phyloP scores from a whole-genome alignment of 352 stramenopile genomes.

The Phytophthora pistaciae region DNA sequence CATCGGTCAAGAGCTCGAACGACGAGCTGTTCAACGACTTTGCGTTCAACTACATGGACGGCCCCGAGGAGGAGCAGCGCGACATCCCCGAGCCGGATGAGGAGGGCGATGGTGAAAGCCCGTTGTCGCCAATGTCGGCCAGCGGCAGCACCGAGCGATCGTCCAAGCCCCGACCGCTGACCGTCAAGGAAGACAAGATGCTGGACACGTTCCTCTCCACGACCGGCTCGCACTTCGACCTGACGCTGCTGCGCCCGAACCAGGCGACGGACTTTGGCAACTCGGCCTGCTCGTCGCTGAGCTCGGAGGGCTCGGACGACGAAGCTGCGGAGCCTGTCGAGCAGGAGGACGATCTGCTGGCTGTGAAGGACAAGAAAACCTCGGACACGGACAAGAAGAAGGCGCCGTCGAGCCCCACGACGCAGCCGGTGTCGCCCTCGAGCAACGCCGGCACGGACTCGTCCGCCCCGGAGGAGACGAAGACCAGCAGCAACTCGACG shows the following conservation, averaged over 20 bases:
- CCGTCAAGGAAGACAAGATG: slow-evolving; percentile 44
- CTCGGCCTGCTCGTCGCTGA: slow-evolving; percentile 69
- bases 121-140: slow-evolving; percentile 32
- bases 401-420: slow-evolving; percentile 16
- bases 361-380: slow-evolving; percentile 15
- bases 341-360: slow-evolving; percentile 32
- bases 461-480: slow-evolving; percentile 26
- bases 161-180: slow-evolving; percentile 27
- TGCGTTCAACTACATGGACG: slow-evolving; percentile 87
- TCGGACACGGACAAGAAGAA: slow-evolving; percentile 21
- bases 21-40: slow-evolving; percentile 86
- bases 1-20: slow-evolving; percentile 75
- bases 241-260: slow-evolving; percentile 74
- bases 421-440: slow-evolving; percentile 35
- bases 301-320: slow-evolving; percentile 42
- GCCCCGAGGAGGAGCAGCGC: slow-evolving; percentile 59
- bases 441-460: slow-evolving; percentile 34
- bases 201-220: slow-evolving; percentile 57
- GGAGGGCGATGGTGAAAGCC: slow-evolving; percentile 37
- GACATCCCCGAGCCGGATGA: slow-evolving; percentile 49
- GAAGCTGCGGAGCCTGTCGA: slow-evolving; percentile 45
- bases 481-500: slow-evolving; percentile 28
- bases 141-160: slow-evolving; percentile 30
- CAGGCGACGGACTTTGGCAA: slow-evolving; percentile 74
- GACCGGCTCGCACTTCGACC: slow-evolving; percentile 75